These are phyloP conservation scores for Capronia coronata DNA, from an alignment of 2,329 filamentous ascomycete species.

Conservation along the genomic window DNA sequence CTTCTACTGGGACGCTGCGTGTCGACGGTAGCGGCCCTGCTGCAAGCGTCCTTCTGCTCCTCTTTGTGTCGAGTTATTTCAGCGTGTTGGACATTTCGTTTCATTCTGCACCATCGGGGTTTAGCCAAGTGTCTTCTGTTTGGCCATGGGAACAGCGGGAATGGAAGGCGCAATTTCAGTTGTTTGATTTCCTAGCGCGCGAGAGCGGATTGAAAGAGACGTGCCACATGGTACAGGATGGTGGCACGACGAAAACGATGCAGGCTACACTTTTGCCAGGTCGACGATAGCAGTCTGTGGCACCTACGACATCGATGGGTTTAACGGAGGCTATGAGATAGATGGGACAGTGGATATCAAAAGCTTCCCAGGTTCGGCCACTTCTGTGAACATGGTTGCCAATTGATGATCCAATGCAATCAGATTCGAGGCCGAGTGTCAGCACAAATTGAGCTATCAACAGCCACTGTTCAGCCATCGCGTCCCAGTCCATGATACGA, in stretches of 20 bases:
- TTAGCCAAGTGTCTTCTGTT: background rate
- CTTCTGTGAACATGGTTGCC: too few relatives aligned
- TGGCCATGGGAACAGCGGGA: background rate
- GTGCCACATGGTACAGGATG: background rate
- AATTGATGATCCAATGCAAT: too few relatives aligned
- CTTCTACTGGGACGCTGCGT: background rate
- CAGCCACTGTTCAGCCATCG: too few relatives aligned
- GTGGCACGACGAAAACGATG: background rate
- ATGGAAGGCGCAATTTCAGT: background rate
- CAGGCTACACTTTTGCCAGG: too few relatives aligned
- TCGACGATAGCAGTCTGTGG: too few relatives aligned
- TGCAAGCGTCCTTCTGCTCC: background rate
- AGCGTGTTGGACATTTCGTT: conserved; percentile 1
- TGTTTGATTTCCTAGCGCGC: background rate
- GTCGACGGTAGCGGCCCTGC: background rate
- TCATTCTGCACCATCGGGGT: background rate
- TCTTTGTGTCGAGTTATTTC: conserved; percentile 1
- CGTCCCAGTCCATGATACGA: too few relatives aligned
- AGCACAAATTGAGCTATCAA: too few relatives aligned
- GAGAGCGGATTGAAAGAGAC: background rate
- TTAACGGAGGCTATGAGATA: background rate
- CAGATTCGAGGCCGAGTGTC: too few relatives aligned
- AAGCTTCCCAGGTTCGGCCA: too few relatives aligned
- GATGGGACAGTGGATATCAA: too few relatives aligned
- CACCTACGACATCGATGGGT: too few relatives aligned